These are phyloP conservation scores for Gossypium schwendimanii DNA, from an alignment of 441 rosid species.

Conservation along the genomic window DNA sequence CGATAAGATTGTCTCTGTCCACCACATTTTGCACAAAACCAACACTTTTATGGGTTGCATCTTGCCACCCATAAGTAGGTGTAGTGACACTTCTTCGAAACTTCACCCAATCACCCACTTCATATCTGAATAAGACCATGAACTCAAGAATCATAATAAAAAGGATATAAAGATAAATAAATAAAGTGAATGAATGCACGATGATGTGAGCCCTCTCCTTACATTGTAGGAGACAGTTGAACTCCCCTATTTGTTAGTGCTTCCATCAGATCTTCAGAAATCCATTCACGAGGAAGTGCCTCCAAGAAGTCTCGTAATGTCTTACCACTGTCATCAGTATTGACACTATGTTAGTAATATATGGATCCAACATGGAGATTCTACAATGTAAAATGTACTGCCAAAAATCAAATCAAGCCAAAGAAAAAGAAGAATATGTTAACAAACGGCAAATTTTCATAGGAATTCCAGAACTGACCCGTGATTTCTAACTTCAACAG, in stretches of 20 bases:
- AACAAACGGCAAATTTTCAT: neutral
- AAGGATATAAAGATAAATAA: neutral
- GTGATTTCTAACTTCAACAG: constrained; percentile 84
- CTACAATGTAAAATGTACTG: neutral
- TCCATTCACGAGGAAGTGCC: constrained; percentile 98
- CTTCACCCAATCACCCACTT: constrained; percentile 97
- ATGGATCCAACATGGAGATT: constrained; percentile 2
- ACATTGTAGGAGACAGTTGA: constrained; percentile 87
- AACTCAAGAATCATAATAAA: neutral
- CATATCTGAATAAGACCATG: constrained; percentile 48
- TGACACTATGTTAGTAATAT: constrained; percentile 12
- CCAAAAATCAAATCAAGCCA: neutral
- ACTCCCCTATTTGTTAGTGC: constrained; percentile 73
- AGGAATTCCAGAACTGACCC: constrained; percentile 44
- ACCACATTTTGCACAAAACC: constrained; percentile 91
- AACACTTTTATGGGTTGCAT: constrained; percentile 86
- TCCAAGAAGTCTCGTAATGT: constrained; percentile 89
- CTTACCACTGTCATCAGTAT: constrained; percentile 60
- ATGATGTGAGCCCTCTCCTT: constrained; percentile 28
- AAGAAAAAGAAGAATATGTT: neutral
- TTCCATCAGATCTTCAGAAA: constrained; percentile 95
- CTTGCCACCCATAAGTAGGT: constrained; percentile 93
- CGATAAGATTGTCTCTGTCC: constrained; percentile 68
- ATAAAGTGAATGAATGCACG: constrained; percentile 4
- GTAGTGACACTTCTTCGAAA: constrained; percentile 69